Evolutionary conservation across 2,329 filamentous ascomycete genomes (phyloP).

Genomic region (Macrophomina tecta): DNA sequence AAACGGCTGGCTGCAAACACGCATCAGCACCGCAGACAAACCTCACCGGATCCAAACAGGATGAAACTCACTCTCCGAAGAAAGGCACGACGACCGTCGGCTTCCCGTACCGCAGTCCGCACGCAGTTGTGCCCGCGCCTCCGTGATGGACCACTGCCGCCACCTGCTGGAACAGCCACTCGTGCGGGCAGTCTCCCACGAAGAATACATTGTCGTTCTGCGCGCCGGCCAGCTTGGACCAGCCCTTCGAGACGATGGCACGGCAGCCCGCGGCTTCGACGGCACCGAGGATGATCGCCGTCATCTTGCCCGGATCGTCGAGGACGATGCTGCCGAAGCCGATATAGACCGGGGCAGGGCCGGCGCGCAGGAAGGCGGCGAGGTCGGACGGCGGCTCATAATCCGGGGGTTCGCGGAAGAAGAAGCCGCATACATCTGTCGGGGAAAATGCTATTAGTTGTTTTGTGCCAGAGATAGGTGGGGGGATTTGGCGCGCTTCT

Average conservation of each 20-base stretch:
- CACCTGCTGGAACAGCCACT: slow-evolving; percentile 65
- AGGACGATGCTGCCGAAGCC: slow-evolving; percentile 64
- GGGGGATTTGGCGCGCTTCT: slow-evolving; percentile 17
- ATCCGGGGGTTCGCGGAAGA: slow-evolving; percentile 45
- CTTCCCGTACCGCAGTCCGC: slow-evolving; percentile 56
- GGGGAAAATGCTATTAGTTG: not conserved
- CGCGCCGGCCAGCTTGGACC: slow-evolving; percentile 51
- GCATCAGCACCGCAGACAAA: not conserved
- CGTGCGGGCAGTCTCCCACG: slow-evolving; percentile 60
- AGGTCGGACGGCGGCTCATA: slow-evolving; percentile 51
- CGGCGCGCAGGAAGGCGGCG: slow-evolving; percentile 51
- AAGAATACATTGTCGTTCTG: slow-evolving; percentile 53
- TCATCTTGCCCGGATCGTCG: slow-evolving; percentile 55
- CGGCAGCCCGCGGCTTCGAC: slow-evolving; percentile 45
- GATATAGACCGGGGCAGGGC: slow-evolving; percentile 60
- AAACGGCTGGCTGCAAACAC: slow-evolving; percentile 51
- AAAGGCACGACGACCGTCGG: slow-evolving; percentile 64
- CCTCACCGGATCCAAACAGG: not conserved
- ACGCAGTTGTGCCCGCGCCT: slow-evolving; percentile 65
- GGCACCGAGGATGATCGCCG: slow-evolving; percentile 55
- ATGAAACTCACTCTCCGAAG: slow-evolving; percentile 53
- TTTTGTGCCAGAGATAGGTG: too few species aligned
- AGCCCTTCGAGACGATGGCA: slow-evolving; percentile 62
- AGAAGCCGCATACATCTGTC: slow-evolving; percentile 51
- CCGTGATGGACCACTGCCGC: slow-evolving; percentile 65